Evolutionary conservation across 2,329 filamentous ascomycete genomes (phyloP).

Genomic region (Exophiala aquamarina): DNA sequence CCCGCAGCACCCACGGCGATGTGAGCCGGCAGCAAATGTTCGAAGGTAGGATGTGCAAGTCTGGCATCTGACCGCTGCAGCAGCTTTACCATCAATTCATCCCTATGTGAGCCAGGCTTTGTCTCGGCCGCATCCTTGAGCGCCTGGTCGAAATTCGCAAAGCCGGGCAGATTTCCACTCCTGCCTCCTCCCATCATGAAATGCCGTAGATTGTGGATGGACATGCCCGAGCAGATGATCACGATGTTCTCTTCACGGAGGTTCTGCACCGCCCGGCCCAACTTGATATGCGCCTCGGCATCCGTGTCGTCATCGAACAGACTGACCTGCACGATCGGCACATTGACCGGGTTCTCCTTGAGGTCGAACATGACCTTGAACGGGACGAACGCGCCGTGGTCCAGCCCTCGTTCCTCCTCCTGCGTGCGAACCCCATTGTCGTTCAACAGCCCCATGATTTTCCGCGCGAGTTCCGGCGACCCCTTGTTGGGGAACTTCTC

Average conservation of each 20-base stretch:
- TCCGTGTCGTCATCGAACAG: constrained; percentile 63
- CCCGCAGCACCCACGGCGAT: constrained; percentile 58
- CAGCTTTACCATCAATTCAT: constrained; percentile 46
- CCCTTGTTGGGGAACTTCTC: constrained; percentile 66
- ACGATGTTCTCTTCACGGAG: constrained; percentile 67
- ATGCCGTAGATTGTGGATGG: constrained; percentile 68
- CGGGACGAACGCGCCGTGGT: constrained; percentile 73
- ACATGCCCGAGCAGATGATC: constrained; percentile 73
- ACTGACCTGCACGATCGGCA: constrained; percentile 72
- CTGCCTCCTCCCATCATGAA: constrained; percentile 39
- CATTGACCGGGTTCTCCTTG: constrained; percentile 59
- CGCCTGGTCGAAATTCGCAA: constrained; percentile 66
- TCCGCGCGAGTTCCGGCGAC: constrained; percentile 58
- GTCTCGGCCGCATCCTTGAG: constrained; percentile 63
- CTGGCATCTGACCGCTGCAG: constrained; percentile 55
- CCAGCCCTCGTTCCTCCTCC: constrained; percentile 63
- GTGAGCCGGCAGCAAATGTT: constrained; percentile 62
- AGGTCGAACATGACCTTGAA: constrained; percentile 64
- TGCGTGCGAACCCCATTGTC: constrained; percentile 60
- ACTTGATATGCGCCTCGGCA: constrained; percentile 63
- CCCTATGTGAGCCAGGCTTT: constrained; percentile 40
- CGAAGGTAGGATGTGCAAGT: constrained; percentile 63
- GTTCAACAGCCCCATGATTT: constrained; percentile 56
- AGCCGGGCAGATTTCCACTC: constrained; percentile 48
- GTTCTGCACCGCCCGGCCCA: constrained; percentile 65